Evolutionary conservation across 805 yeast genomes (phyloP).

Genomic region (Candida khao-thaluensis): DNA sequence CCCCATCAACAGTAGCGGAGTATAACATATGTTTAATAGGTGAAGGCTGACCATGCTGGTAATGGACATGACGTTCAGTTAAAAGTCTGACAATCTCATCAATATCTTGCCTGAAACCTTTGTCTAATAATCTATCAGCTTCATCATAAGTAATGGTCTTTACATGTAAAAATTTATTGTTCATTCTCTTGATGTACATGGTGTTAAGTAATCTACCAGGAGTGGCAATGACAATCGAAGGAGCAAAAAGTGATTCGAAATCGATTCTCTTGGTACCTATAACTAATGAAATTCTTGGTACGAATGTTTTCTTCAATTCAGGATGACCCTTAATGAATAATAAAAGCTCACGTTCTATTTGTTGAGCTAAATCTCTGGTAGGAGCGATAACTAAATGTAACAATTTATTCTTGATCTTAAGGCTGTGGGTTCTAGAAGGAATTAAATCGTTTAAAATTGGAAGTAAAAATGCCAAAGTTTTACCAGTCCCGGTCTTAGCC

Average conservation of each 20-base stretch:
- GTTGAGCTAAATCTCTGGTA: slow-evolving; percentile 87
- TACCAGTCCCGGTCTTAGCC: slow-evolving; percentile 96
- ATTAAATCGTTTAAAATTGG: slow-evolving; percentile 51
- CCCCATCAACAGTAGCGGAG: slow-evolving; percentile 81
- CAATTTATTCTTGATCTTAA: slow-evolving; percentile 25
- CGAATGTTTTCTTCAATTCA: slow-evolving; percentile 17
- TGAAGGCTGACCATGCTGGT: slow-evolving; percentile 19
- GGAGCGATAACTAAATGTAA: slow-evolving; percentile 73
- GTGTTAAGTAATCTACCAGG: slow-evolving; percentile 82
- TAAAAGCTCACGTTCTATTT: slow-evolving; percentile 64
- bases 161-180: slow-evolving; percentile 51
- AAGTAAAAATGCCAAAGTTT: slow-evolving; percentile 83
- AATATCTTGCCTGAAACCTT: slow-evolving; percentile 72
- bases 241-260: slow-evolving; percentile 28
- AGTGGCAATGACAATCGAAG: slow-evolving; percentile 77
- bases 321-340: slow-evolving; percentile 29
- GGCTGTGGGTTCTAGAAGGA: slow-evolving; percentile 39
- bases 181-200: slow-evolving; percentile 44
- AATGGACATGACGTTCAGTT: slow-evolving; percentile 26
- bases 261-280: slow-evolving; percentile 64
- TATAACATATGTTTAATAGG: slow-evolving; percentile 69
- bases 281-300: slow-evolving; percentile 46
- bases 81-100: slow-evolving; percentile 54
- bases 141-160: slow-evolving; percentile 79
- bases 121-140: slow-evolving; percentile 84